Evolutionary conservation across 176 grass and related monocot genomes (phyloP).

Genomic region (Musa beccarii): DNA sequence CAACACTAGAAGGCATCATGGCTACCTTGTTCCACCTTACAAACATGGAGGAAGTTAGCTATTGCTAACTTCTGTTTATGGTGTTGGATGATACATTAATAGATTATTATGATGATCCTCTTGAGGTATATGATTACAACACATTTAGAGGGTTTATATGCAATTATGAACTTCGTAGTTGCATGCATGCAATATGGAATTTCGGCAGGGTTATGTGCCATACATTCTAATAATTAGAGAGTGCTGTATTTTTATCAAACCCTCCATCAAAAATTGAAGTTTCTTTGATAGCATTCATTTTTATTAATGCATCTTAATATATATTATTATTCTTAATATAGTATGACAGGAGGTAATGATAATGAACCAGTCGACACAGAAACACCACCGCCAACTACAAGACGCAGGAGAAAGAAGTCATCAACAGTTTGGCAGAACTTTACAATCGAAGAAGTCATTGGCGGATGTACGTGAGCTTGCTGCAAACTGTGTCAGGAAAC

Average conservation of each 20-base stretch:
- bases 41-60: too few relatives aligned
- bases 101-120: too few relatives aligned
- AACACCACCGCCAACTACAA: neutral
- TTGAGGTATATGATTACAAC: too few relatives aligned
- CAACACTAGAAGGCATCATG: too few relatives aligned
- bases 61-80: too few relatives aligned
- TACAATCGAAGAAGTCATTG: slow-evolving; percentile 3
- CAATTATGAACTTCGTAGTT: too few relatives aligned
- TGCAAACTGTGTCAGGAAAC: slow-evolving; percentile 12
- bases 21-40: too few relatives aligned
- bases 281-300: neutral
- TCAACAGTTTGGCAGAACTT: slow-evolving; percentile 9
- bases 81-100: too few relatives aligned
- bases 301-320: neutral
- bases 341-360: neutral
- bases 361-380: neutral
- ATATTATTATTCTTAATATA: neutral
- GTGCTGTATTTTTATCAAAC: neutral
- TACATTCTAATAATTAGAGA: too few relatives aligned
- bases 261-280: neutral
- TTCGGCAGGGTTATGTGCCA: too few relatives aligned
- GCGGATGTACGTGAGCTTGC: slow-evolving; percentile 3
- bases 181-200: too few relatives aligned
- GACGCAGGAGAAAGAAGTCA: slow-evolving; percentile 10
- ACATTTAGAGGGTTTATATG: too few relatives aligned